Conservation (phyloP, 208 protist species). For the Blechomonas ayalai region DNA sequence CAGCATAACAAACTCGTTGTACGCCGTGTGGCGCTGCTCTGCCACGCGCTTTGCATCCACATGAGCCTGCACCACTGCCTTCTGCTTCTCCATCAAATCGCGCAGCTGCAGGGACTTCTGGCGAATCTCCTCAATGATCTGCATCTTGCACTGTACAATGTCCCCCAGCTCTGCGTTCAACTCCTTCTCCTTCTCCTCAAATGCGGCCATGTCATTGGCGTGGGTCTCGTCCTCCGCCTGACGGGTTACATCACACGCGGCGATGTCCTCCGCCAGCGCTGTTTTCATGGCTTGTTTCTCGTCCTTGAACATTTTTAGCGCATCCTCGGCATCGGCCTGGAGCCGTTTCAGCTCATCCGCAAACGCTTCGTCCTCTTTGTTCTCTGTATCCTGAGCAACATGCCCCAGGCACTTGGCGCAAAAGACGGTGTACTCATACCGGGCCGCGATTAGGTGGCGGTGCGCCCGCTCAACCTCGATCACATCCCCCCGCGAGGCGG, state of each 20-base stretch:
- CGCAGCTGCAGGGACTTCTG: constrained; percentile 50
- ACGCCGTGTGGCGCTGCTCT: constrained; percentile 48
- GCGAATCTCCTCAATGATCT: constrained; percentile 59
- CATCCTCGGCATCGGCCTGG: constrained; percentile 43
- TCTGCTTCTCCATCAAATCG: constrained; percentile 52
- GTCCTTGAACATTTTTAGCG: constrained; percentile 33
- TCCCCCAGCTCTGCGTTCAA: constrained; percentile 16
- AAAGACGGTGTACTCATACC: constrained; percentile 60
- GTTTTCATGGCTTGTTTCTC: constrained; percentile 28
- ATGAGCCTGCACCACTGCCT: constrained; percentile 29
- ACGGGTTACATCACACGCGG: constrained; percentile 27
- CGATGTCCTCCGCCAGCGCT: constrained; percentile 38
- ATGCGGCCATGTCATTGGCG: constrained; percentile 24
- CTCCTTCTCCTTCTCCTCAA: constrained; percentile 18
- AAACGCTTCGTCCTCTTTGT: constrained; percentile 36
- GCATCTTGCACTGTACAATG: constrained; percentile 32
- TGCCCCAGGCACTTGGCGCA: constrained; percentile 45
- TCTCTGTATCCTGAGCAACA: constrained; percentile 16
- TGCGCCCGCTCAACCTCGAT: constrained; percentile 67
- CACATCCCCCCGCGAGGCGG: constrained; percentile 42
- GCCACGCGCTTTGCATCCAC: constrained; percentile 37
- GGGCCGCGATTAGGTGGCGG: constrained; percentile 64
- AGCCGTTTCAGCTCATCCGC: constrained; percentile 35
- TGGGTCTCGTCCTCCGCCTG: constrained; percentile 35
- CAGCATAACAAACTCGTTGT: constrained; percentile 71